Base-by-base conservation (phyloP, 2,329 filamentous ascomycete species). In the Cryphonectria naterciae region DNA sequence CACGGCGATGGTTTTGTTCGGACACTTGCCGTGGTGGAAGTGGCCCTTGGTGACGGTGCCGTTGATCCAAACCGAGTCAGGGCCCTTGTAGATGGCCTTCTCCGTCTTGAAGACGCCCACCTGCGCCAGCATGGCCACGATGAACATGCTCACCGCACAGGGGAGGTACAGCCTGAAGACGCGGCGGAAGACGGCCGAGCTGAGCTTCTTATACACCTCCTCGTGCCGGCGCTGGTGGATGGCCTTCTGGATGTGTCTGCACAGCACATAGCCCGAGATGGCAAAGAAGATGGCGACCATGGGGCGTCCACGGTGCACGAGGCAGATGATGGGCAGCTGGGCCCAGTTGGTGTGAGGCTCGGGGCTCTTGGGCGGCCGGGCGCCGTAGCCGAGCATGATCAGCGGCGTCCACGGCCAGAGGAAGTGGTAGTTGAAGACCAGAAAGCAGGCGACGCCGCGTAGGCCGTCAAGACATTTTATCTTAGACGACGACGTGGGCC, bases 281-380 rank as follows among this genome's bases (percentile, higher is more conserved):
- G 80, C 81, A 65, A 83, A 83, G 76, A 83, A 83, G 54, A 83
- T 81, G 67, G 81, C 80, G 6, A 83, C 81, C 81, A 83, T 83
- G 15, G 81, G 78, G 6, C 80, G 78, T 4, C 81, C 81, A 54
- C 81, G 79, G 68, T 82, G 80, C 72, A 82, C 64, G 3, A 83
- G 78, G 63, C 81, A 82, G 41, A 83, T 62, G 68, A 83, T 82
- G n/a, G 81, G 81, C 63, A 83, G 68, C 8, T 79, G 78, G 4
- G 75, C 73, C 77, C 76, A 79, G 22, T 75, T 75, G 54, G 70
- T 74, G 74, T 81, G 78, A 0, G 80, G 79, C 72, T 80, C 79
- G 1, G 79, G 77, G 1, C 81, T 75, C 37, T 77, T 75, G 0
- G 81, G 81, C 1, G 78, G 79, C n/a, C 77, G 72, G 1, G 80